Evolutionary conservation across 352 stramenopile genomes (phyloP).

Genomic region (Sclerospora graminicola): DNA sequence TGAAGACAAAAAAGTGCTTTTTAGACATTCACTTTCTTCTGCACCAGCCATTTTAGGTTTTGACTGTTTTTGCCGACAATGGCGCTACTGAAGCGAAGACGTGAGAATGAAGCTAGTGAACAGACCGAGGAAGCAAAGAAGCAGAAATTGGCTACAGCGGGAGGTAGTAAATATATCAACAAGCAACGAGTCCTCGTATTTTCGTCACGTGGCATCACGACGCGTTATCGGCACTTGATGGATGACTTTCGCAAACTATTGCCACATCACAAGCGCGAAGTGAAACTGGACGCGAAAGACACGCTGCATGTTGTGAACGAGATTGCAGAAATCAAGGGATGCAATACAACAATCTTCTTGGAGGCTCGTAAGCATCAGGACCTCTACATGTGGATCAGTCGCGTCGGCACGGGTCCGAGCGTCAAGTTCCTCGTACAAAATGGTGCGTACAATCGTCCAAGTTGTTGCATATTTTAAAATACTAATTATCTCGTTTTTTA

Average conservation of each 20-base stretch:
- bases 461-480: too few relatives aligned
- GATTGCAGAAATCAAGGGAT: constrained; percentile 97
- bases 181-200: constrained; percentile 92
- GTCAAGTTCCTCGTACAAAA: constrained; percentile 98
- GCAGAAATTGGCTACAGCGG: constrained; percentile 21
- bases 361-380: constrained; percentile 96
- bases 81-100: constrained; percentile 36
- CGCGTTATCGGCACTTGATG: constrained; percentile 96
- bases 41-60: constrained; percentile 19
- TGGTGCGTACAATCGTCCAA: constrained; percentile 27
- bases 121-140: constrained; percentile 28
- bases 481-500: background rate
- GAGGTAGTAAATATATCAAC: constrained; percentile 70
- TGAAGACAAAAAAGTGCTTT: too few relatives aligned
- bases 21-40: background rate
- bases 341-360: constrained; percentile 95
- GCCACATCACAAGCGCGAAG: constrained; percentile 98
- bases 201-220: constrained; percentile 87
- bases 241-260: constrained; percentile 97
- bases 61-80: constrained; percentile 4
- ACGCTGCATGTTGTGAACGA: constrained; percentile 94
- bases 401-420: constrained; percentile 91
- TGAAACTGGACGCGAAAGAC: constrained; percentile 96
- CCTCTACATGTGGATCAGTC: constrained; percentile 97
- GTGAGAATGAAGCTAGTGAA: constrained; percentile 23